phyloP scores from a whole-genome alignment of 2,329 filamentous ascomycete species.

The Fusarium heterosporum region DNA sequence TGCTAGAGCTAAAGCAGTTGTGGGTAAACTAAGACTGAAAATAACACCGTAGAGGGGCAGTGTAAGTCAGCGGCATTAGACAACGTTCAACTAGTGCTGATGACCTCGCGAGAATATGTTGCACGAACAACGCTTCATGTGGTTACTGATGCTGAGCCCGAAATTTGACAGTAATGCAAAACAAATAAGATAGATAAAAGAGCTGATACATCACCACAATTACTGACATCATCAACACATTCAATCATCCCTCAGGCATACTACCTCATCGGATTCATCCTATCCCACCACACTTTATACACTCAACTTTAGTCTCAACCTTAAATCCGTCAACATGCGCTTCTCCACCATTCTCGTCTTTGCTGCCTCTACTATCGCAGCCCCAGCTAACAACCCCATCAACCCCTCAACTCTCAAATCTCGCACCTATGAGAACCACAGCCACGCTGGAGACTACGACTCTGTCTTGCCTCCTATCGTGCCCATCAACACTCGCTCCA shows the following conservation, averaged over 20 bases:
- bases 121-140: too few species aligned
- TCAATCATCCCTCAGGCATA: background rate
- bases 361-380: background rate
- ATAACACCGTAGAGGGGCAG: too few species aligned
- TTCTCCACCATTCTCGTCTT: background rate
- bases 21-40: too few species aligned
- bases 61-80: too few species aligned
- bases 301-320: background rate
- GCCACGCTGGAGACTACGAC: background rate
- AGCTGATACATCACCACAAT: too few species aligned
- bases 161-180: too few species aligned
- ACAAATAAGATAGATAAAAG: too few species aligned
- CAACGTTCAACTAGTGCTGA: too few species aligned
- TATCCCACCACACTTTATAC: background rate
- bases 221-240: too few species aligned
- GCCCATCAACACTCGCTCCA: conserved; percentile 46
- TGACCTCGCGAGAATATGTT: too few species aligned
- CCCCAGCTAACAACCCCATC: background rate
- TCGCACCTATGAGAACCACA: background rate
- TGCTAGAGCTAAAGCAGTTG: too few species aligned
- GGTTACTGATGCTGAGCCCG: too few species aligned
- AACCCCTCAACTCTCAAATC: background rate
- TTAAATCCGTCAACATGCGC: background rate
- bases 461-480: conserved; percentile 25
- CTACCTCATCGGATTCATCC: background rate